These are phyloP conservation scores for Akanthomyces uredinophilus DNA, from an alignment of 2,329 filamentous ascomycete species.

Conservation along the genomic window DNA sequence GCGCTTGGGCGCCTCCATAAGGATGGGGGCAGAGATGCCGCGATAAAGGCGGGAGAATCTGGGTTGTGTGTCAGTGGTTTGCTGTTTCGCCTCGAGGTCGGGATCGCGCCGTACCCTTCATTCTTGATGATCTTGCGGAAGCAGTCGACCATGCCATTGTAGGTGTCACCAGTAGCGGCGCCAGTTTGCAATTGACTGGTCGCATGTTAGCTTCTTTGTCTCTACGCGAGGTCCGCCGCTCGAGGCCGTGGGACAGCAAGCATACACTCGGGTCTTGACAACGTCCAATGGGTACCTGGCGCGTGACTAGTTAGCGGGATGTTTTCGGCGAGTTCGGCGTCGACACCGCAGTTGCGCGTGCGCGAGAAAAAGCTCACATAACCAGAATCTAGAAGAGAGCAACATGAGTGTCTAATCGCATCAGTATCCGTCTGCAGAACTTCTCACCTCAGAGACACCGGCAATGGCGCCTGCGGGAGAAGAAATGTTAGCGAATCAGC, in stretches of 20 bases:
- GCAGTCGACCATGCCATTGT: slow-evolving; percentile 97
- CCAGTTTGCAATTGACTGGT: slow-evolving; percentile 80
- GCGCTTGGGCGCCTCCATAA: slow-evolving; percentile 93
- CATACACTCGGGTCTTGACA: slow-evolving; percentile 95
- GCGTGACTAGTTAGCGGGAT: slow-evolving; percentile 18
- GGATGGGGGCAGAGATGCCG: slow-evolving; percentile 89
- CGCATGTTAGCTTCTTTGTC: slow-evolving; percentile 20
- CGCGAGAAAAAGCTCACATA: slow-evolving; percentile 55
- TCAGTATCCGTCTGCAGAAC: slow-evolving; percentile 17
- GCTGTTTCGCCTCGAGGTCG: not conserved
- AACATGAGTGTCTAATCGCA: not conserved
- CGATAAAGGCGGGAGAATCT: slow-evolving; percentile 89
- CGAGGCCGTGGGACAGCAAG: slow-evolving; percentile 19
- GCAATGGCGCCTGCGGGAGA: slow-evolving; percentile 70
- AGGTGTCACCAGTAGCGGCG: slow-evolving; percentile 70
- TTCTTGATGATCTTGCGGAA: slow-evolving; percentile 95
- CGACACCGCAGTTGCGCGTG: slow-evolving; percentile 3
- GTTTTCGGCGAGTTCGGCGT: slow-evolving; percentile 11
- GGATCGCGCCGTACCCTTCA: slow-evolving; percentile 65
- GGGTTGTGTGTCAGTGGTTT: slow-evolving; percentile 13
- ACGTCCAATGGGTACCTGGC: slow-evolving; percentile 96
- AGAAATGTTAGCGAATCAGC: slow-evolving; percentile 17
- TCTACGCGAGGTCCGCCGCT: slow-evolving; percentile 7
- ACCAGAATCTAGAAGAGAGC: slow-evolving; percentile 67
- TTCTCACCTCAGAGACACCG: slow-evolving; percentile 82